Base-by-base conservation (phyloP, 1,139 yeast genomes). In the Saccharomyces hybrid region DNA sequence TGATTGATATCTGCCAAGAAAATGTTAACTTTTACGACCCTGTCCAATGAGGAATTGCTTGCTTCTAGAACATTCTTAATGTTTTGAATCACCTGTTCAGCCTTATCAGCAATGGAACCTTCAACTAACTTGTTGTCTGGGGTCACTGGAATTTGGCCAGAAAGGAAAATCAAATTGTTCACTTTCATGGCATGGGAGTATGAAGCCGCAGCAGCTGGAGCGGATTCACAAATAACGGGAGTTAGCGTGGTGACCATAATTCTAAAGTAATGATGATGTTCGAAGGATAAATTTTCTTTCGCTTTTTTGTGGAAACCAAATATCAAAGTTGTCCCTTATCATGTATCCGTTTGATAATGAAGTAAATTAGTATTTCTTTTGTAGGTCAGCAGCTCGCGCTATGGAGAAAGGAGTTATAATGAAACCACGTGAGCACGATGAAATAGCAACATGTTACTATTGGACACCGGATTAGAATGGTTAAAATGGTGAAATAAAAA, bases 131-230 rank as follows among this genome's bases (percentile, higher is more conserved):
- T 84, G 70, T 85, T 86, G 23, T 85, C 93, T 49, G 93, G 79
- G 51, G 95, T 88, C 76, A 83, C 82, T 57, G 98, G 98, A 59
- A 93, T 84, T 75, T 93, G 99, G 54, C 99, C 99, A 49, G 97
- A 89, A 57, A 91, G 91, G 71, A 87, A 93, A 70, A 93, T 74
- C 71, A 89, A 83, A 55, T 91, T 90, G 69, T 85, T 85, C 59
- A 83, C 93, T 76, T 87, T 90, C 72, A 90, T 81, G 51, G 97
- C 97, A 72, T 90, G 97, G 48, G 96, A 87, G 74, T 91, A 91
- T 23, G 96, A 83, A 53, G 96, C 97, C 51, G 96, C 96, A 60
- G 97, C 96, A 57, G 95, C 89, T 64, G 98, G 97, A 42, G 96
- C 96, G 62, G 78, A 78, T 58, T 82, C 77, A 54, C 96, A 85